Percentiles rank a stretch among this genome's conserved stretches.
These are phyloP conservation scores for Brassica nigra DNA, from an alignment of 345 rosid genomes.

Conservation along the genomic window DNA sequence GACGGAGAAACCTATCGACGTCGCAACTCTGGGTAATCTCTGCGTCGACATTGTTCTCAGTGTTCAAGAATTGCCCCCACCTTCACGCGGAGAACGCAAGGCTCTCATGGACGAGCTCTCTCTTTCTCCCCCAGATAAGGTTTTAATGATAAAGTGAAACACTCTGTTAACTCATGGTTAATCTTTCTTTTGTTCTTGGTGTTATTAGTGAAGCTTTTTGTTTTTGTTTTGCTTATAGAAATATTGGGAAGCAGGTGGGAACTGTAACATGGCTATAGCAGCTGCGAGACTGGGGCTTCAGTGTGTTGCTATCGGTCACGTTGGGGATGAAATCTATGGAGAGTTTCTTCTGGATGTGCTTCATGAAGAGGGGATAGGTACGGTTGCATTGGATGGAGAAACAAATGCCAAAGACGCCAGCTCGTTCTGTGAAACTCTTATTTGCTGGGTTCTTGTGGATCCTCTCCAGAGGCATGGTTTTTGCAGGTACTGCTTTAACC, in stretches of 20 bases:
- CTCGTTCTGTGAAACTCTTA: conserved; percentile 68
- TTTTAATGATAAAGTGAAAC: conserved; percentile 36
- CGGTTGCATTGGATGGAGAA: conserved; percentile 64
- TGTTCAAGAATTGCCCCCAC: conserved; percentile 81
- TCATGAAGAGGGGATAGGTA: conserved; percentile 65
- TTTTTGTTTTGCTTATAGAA: conserved; percentile 42
- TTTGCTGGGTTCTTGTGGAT: conserved; percentile 98
- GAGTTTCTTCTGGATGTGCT: conserved; percentile 84
- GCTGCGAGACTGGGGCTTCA: conserved; percentile 90
- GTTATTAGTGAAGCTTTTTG: conserved; percentile 7
- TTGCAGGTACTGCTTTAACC: conserved; percentile 72
- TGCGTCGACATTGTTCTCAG: conserved; percentile 91
- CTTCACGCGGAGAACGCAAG: conserved; percentile 51
- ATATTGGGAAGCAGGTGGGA: conserved; percentile 98
- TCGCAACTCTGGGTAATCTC: conserved; percentile 88
- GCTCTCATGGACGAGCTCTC: conserved; percentile 72
- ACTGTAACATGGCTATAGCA: conserved; percentile 96
- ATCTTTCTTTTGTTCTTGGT: not conserved
- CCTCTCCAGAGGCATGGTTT: conserved; percentile 89
- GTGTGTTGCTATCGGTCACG: conserved; percentile 79
- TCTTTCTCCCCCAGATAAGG: conserved; percentile 90
- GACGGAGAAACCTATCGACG: conserved; percentile 56
- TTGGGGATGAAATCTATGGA: conserved; percentile 84
- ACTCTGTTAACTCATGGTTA: not conserved
- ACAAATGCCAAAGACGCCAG: conserved; percentile 39